phyloP scores from a whole-genome alignment of 2,329 filamentous ascomycete species.

The Talaromyces pinophilus region DNA sequence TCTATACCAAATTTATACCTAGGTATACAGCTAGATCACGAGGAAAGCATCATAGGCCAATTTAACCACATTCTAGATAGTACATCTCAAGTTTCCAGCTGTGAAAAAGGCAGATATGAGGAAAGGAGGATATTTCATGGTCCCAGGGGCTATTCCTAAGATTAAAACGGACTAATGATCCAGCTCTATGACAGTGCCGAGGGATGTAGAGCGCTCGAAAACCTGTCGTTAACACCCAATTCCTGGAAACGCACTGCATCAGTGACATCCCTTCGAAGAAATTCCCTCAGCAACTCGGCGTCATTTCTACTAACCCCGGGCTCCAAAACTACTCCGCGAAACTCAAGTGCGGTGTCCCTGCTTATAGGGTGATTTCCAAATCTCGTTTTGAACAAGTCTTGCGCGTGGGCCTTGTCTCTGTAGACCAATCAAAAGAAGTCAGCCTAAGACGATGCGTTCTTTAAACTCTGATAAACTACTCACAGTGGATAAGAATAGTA shows the following conservation, averaged over 20 bases:
- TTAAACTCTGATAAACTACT: not conserved
- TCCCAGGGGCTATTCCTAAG: no score
- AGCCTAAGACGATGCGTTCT: no score
- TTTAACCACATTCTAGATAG: no score
- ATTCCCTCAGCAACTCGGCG: slow-evolving; percentile 1
- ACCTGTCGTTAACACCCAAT: slow-evolving; percentile 1
- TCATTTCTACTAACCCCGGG: slow-evolving; percentile 9
- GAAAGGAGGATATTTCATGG: no score
- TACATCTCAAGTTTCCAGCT: no score
- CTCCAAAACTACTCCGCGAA: slow-evolving; percentile 10
- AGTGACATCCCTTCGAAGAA: not conserved
- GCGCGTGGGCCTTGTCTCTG: slow-evolving; percentile 14
- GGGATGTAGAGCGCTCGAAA: no score
- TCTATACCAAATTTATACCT: no score
- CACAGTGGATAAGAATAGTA: slow-evolving; percentile 13
- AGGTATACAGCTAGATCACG: no score
- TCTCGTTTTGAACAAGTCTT: slow-evolving; percentile 10
- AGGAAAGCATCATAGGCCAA: no score
- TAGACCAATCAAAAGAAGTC: not conserved
- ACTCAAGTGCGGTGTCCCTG: not conserved
- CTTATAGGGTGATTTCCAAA: not conserved
- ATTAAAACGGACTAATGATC: no score
- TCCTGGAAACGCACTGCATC: not conserved
- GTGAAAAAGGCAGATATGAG: no score
- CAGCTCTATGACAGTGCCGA: no score